These are phyloP conservation scores for Phytophthora ohioensis DNA, from an alignment of 352 stramenopile genomes.

Conservation along the genomic window DNA sequence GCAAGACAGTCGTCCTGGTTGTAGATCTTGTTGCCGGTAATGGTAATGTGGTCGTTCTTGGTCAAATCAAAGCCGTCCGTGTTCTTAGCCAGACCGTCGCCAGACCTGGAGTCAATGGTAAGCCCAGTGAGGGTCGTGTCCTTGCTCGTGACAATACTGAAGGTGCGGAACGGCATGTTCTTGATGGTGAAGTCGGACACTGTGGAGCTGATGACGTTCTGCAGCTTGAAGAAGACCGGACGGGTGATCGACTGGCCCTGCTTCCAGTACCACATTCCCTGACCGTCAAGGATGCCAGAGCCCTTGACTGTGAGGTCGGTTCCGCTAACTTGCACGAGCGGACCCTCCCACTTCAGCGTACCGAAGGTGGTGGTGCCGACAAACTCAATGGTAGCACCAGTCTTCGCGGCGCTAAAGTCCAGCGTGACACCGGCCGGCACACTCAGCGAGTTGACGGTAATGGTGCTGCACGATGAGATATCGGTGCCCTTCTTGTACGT, in stretches of 20 bases:
- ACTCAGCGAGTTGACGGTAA: constrained; percentile 34
- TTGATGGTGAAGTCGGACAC: constrained; percentile 46
- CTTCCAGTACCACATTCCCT: constrained; percentile 52
- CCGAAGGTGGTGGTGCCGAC: constrained; percentile 46
- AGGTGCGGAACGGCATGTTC: constrained; percentile 38
- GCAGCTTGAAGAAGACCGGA: constrained; percentile 46
- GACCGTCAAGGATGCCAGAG: constrained; percentile 41
- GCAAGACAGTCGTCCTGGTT: constrained; percentile 32
- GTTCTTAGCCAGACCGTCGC: constrained; percentile 21
- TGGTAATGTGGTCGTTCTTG: constrained; percentile 40
- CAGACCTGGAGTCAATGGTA: constrained; percentile 20
- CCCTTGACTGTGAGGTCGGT: constrained; percentile 39
- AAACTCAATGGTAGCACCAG: constrained; percentile 45
- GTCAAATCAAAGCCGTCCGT: constrained; percentile 41
- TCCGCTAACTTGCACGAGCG: constrained; percentile 37
- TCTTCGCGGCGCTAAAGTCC: constrained; percentile 42
- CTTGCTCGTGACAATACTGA: constrained; percentile 38
- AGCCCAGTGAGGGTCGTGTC: constrained; percentile 31
- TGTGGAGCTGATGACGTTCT: constrained; percentile 33
- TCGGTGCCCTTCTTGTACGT: constrained; percentile 32
- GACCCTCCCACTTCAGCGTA: constrained; percentile 41
- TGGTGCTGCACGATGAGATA: constrained; percentile 29
- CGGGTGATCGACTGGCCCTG: constrained; percentile 39
- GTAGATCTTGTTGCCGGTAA: constrained; percentile 44
- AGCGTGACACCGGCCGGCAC: constrained; percentile 47